Conservation (phyloP, 2,329 filamentous ascomycete species). For the Cryphonectria nitschkei region DNA sequence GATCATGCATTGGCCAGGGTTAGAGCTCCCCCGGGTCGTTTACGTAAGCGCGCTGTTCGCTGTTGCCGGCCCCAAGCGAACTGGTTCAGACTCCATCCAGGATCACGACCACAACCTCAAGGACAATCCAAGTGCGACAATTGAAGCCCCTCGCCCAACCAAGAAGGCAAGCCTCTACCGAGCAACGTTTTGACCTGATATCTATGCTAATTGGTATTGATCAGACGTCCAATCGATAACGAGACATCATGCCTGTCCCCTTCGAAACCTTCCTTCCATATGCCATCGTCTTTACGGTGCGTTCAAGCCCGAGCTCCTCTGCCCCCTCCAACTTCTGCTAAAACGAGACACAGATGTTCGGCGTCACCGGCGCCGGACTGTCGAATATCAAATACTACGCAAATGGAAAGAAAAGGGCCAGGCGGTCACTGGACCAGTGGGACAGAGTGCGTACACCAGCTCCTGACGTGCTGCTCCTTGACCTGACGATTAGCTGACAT, state of each 20-base stretch:
- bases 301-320: conserved; percentile 34
- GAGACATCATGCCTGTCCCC: conserved; percentile 60
- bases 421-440: conserved; percentile 66
- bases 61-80: conserved; percentile 9
- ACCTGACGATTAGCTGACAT: conserved; percentile 35
- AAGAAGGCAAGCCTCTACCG: not conserved
- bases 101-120: not conserved
- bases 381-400: conserved; percentile 59
- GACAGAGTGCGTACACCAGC: conserved; percentile 51
- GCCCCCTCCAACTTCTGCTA: conserved; percentile 19
- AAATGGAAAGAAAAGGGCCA: conserved; percentile 64
- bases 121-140: conserved; percentile 4
- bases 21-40: conserved; percentile 7
- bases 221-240: conserved; percentile 24
- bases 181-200: too few relatives aligned
- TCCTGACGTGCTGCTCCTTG: conserved; percentile 8
- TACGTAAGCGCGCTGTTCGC: not conserved
- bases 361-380: conserved; percentile 61
- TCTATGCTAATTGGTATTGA: conserved; percentile 28
- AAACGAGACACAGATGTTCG: conserved; percentile 59
- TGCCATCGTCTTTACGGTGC: conserved; percentile 65
- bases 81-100: conserved; percentile 3
- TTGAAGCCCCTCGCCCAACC: conserved; percentile 4
- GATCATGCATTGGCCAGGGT: not conserved
- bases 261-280: conserved; percentile 69